Conservation (phyloP, 1,284 basidiomycete genomes). For the Marasmius fiardii region DNA sequence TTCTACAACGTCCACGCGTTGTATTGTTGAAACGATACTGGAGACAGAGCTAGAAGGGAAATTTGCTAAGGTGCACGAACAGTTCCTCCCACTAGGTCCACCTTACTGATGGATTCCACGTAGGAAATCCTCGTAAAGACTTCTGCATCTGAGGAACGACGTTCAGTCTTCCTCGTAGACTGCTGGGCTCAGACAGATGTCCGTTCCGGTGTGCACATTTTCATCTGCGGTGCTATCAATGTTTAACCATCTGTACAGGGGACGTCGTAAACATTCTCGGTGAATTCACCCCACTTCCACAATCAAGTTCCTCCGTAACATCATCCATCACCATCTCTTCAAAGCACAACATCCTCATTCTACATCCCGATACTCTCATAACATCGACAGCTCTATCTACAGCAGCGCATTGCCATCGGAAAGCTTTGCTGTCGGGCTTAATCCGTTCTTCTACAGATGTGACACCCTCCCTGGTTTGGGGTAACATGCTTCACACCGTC, state of each 20-base stretch:
- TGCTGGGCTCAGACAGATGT: slow-evolving; percentile 66
- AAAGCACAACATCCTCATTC: slow-evolving; percentile 65
- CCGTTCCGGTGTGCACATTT: slow-evolving; percentile 38
- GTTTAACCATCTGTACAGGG: slow-evolving; percentile 34
- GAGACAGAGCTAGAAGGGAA: slow-evolving; percentile 24
- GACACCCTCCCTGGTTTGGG: slow-evolving; percentile 77
- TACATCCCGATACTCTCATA: slow-evolving; percentile 87
- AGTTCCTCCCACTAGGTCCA: slow-evolving; percentile 6
- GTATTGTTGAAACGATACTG: slow-evolving; percentile 42
- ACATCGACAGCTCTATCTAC: slow-evolving; percentile 87
- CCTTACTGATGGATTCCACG: slow-evolving; percentile 12
- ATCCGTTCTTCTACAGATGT: slow-evolving; percentile 56
- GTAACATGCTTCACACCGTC: slow-evolving; percentile 87
- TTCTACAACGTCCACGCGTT: slow-evolving; percentile 43
- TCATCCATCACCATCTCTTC: slow-evolving; percentile 55
- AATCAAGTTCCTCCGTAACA: slow-evolving; percentile 30
- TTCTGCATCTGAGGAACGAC: slow-evolving; percentile 34
- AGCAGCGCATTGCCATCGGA: slow-evolving; percentile 77
- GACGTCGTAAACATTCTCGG: slow-evolving; percentile 81
- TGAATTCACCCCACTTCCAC: slow-evolving; percentile 33
- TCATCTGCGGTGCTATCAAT: not conserved
- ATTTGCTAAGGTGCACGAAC: slow-evolving; percentile 35
- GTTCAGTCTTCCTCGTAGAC: slow-evolving; percentile 55
- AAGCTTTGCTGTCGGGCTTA: slow-evolving; percentile 69
- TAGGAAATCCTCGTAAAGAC: slow-evolving; percentile 43